Evolutionary conservation across 129 eudicot genomes (phyloP), one percentile per base, ranked within the genome.

Genomic region (Artemisia tridentata): DNA sequence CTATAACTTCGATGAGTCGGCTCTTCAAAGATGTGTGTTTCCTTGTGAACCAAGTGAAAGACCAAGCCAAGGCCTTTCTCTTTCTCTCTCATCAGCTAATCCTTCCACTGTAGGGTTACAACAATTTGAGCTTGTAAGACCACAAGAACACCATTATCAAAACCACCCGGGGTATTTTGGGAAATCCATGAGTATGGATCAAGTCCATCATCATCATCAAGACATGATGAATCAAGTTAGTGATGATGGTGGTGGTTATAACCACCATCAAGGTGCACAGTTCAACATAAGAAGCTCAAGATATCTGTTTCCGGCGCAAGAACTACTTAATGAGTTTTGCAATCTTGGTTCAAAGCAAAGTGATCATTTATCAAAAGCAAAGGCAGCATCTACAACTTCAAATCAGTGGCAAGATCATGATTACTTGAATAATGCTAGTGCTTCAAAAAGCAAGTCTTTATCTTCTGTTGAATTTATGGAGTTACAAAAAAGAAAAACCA

Each of bases 281-380:
- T 67, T 74, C 67, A 80, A 70, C 78, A 67, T 93, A 50, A 84
- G 89, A 76, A 86, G 62, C 65, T 95, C 97, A 46, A 90, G 83
- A 86, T 95, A 90, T 84, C 59, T 95, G 82, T 76, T 74, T 59
- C 88, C 96, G 10, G 82, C 91, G 15, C 96, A 90, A 50, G 96
- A 95, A 79, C 86, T 95, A 10, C 78, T 95, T 29, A 86, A 78
- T 67, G 99, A 95, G 86, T 95, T 90, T 25, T 95, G 99, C 66
- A 80, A 78, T 62, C 93, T 90, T 77, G 97, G 88, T 58, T 82
- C 85, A 51, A 84, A 75, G 78, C 71, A 77, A 53, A 71, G 72
- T 56, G 85, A 85, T 73, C 64, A 72, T 45, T 60, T 71, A 57
- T 61, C 74, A 62, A 88, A 80, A 76, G 43, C 66, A 50, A 90